phyloP scores from a whole-genome alignment of 106 monocot genomes.

The Chionographis japonica region DNA sequence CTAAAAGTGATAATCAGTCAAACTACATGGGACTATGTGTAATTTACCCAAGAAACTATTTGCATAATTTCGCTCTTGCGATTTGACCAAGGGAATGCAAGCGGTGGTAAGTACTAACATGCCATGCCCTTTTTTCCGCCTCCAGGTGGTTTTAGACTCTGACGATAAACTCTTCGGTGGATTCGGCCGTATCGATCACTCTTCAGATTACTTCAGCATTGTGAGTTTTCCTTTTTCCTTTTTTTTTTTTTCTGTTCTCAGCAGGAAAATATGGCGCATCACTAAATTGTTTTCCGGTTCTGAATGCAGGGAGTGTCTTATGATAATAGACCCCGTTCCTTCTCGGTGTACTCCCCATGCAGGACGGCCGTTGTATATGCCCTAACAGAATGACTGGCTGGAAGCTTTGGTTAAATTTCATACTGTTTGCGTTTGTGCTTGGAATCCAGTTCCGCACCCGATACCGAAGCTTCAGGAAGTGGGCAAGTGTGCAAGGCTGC shows the following conservation, averaged over 20 bases:
- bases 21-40: too few relatives aligned
- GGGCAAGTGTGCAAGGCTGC: too few relatives aligned
- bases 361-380: constrained; percentile 88
- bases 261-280: background rate
- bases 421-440: too few relatives aligned
- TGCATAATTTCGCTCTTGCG: too few relatives aligned
- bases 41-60: too few relatives aligned
- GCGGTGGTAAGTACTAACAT: background rate
- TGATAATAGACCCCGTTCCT: constrained; percentile 68
- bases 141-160: constrained; percentile 79
- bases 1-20: too few relatives aligned
- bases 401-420: too few relatives aligned
- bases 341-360: constrained; percentile 79
- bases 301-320: constrained; percentile 58
- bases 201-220: constrained; percentile 66
- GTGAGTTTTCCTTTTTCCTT: constrained; percentile 34
- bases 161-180: constrained; percentile 87
- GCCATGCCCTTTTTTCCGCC: background rate
- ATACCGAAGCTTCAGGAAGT: too few relatives aligned
- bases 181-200: constrained; percentile 66
- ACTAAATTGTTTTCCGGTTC: background rate
- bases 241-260: background rate
- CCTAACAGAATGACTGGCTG: constrained; percentile 30
- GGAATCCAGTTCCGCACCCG: too few relatives aligned
- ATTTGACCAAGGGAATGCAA: too few relatives aligned